Percentiles rank a stretch among this genome's conserved stretches.
Evolutionary conservation across 2,329 filamentous ascomycete species (phyloP).

Genomic region (Pyrenochaeta sp.): DNA sequence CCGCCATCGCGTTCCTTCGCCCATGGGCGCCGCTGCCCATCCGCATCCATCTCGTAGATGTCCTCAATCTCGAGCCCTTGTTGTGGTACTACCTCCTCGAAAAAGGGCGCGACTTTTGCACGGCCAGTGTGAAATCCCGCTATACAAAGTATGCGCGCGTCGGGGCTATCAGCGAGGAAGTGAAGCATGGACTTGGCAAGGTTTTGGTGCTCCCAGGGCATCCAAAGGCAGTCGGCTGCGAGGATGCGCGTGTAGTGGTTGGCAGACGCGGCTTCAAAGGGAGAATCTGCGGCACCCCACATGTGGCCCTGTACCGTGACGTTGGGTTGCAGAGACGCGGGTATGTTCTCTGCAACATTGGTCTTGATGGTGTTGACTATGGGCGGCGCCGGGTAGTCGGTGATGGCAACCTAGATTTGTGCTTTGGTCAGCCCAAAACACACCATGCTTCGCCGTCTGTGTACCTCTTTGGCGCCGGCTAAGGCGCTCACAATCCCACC

Average conservation of each 20-base stretch:
- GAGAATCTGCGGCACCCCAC: constrained; percentile 66
- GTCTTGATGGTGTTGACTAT: constrained; percentile 66
- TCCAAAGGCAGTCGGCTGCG: constrained; percentile 79
- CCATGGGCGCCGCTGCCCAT: constrained; percentile 71
- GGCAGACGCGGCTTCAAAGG: constrained; percentile 50
- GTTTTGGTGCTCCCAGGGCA: constrained; percentile 75
- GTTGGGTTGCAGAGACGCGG: constrained; percentile 40
- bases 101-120: constrained; percentile 71
- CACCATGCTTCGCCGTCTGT: no score
- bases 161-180: constrained; percentile 61
- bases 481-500: constrained; percentile 57
- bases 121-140: constrained; percentile 78
- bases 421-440: constrained; percentile 1
- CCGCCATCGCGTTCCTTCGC: constrained; percentile 63
- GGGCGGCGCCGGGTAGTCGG: constrained; percentile 72
- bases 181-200: constrained; percentile 69
- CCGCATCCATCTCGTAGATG: constrained; percentile 74
- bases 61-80: constrained; percentile 66
- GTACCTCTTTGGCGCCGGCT: constrained; percentile 55
- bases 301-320: constrained; percentile 66
- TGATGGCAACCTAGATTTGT: constrained; percentile 61
- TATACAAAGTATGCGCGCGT: constrained; percentile 69
- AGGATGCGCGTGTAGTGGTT: constrained; percentile 68
- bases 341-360: constrained; percentile 66
- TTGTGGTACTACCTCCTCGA: constrained; percentile 61